These are phyloP conservation scores for Fusarium haematococcum DNA, from an alignment of 2,329 filamentous ascomycete species.

Conservation along the genomic window DNA sequence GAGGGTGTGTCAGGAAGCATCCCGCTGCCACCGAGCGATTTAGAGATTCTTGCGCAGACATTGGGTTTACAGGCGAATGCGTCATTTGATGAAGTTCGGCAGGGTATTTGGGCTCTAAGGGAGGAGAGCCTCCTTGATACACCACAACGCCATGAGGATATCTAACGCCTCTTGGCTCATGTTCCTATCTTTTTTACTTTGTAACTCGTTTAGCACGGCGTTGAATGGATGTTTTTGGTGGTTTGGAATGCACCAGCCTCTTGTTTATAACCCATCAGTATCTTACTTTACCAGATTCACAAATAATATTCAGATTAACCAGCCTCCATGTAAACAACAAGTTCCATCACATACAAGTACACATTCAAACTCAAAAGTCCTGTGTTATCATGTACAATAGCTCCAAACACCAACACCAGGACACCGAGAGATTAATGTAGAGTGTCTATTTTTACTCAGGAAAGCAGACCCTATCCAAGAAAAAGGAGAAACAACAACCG, in stretches of 20 bases:
- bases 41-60: constrained; percentile 51
- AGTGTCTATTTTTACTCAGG: constrained; percentile 36
- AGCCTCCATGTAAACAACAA: background rate
- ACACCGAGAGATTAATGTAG: constrained; percentile 13
- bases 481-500: constrained; percentile 29
- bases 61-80: constrained; percentile 51
- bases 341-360: background rate
- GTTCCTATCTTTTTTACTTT: background rate
- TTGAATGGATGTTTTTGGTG: constrained; percentile 17
- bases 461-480: constrained; percentile 43
- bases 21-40: constrained; percentile 43
- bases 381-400: background rate
- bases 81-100: constrained; percentile 50
- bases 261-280: background rate
- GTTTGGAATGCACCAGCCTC: background rate
- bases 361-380: background rate
- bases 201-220: constrained; percentile 42
- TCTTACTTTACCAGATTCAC: background rate
- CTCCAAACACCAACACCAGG: background rate
- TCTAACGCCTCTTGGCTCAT: constrained; percentile 4
- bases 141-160: constrained; percentile 26
- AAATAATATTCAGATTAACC: background rate
- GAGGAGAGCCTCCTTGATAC: constrained; percentile 21
- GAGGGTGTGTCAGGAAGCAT: constrained; percentile 20
- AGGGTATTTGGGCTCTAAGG: constrained; percentile 48